phyloP scores from a whole-genome alignment of 305 asterid genomes.

The Solanum hybrid region DNA sequence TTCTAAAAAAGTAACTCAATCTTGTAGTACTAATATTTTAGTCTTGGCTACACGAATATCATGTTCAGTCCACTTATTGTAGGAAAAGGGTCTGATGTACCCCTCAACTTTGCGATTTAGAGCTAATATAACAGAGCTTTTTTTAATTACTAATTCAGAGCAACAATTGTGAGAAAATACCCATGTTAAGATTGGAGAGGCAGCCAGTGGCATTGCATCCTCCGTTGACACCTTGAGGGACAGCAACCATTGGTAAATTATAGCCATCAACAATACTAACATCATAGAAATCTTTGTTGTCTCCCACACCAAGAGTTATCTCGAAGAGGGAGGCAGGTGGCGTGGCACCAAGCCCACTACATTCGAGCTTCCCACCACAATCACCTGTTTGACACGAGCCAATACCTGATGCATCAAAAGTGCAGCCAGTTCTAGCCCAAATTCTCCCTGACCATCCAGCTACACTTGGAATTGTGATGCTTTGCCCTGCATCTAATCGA shows the following conservation, averaged over 20 bases:
- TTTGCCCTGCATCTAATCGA: slow-evolving; percentile 47
- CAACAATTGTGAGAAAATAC: slow-evolving; percentile 8
- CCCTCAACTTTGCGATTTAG: too few species aligned
- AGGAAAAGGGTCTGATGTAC: fast-evolving
- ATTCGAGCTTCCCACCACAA: slow-evolving; percentile 67
- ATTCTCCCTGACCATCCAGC: slow-evolving; percentile 86
- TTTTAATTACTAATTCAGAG: neutral
- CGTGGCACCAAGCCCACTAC: slow-evolving; percentile 57
- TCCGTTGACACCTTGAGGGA: slow-evolving; percentile 40
- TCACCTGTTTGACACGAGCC: slow-evolving; percentile 86
- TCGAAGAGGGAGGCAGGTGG: slow-evolving; percentile 82
- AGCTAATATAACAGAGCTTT: too few species aligned
- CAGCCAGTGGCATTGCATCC: slow-evolving; percentile 76
- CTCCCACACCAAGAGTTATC: slow-evolving; percentile 65
- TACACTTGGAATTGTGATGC: slow-evolving; percentile 32
- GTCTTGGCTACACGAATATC: neutral
- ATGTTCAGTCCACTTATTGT: neutral
- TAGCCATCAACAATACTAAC: slow-evolving; percentile 79
- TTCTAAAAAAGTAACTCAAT: neutral
- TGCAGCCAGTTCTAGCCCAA: slow-evolving; percentile 82
- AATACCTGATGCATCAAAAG: slow-evolving; percentile 47
- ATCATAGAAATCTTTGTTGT: slow-evolving; percentile 55
- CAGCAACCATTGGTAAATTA: slow-evolving; percentile 55
- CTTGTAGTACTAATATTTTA: neutral
- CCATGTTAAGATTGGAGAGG: slow-evolving; percentile 54